Conservation (phyloP, 768 basidiomycete genomes). For the Xerocomellus dryophilus region DNA sequence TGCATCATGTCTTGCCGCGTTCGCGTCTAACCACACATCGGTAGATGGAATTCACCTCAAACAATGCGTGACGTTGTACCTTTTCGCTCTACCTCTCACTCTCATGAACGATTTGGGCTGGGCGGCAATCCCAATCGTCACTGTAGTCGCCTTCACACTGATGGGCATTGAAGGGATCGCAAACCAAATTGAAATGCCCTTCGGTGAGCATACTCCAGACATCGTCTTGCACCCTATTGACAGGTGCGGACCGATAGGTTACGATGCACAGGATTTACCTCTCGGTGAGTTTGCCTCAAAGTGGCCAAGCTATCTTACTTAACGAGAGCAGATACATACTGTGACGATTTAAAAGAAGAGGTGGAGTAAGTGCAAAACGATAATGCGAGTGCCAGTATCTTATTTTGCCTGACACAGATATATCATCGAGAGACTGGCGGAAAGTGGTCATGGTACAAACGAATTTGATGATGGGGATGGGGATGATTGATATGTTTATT, state of each 20-base stretch:
- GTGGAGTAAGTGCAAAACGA: slow-evolving; percentile 55
- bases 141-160: slow-evolving; percentile 84
- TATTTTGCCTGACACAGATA: slow-evolving; percentile 42
- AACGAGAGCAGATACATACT: slow-evolving; percentile 63
- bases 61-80: slow-evolving; percentile 91
- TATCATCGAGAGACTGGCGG: slow-evolving; percentile 65
- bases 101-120: slow-evolving; percentile 81
- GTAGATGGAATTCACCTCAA: slow-evolving; percentile 87
- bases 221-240: neutral
- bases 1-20: neutral
- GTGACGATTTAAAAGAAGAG: slow-evolving; percentile 83
- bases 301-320: neutral
- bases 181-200: slow-evolving; percentile 93
- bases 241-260: slow-evolving; percentile 37
- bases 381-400: slow-evolving; percentile 5
- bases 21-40: slow-evolving; percentile 11
- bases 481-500: slow-evolving; percentile 55
- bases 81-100: slow-evolving; percentile 87
- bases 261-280: slow-evolving; percentile 68
- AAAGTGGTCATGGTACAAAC: slow-evolving; percentile 67
- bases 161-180: slow-evolving; percentile 97
- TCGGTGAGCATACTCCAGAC: slow-evolving; percentile 49
- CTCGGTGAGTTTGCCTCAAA: slow-evolving; percentile 50
- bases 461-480: slow-evolving; percentile 82
- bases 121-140: slow-evolving; percentile 81